Evolutionary conservation across 768 basidiomycete genomes (phyloP).

Genomic region (Leccinellum rugosiceps): DNA sequence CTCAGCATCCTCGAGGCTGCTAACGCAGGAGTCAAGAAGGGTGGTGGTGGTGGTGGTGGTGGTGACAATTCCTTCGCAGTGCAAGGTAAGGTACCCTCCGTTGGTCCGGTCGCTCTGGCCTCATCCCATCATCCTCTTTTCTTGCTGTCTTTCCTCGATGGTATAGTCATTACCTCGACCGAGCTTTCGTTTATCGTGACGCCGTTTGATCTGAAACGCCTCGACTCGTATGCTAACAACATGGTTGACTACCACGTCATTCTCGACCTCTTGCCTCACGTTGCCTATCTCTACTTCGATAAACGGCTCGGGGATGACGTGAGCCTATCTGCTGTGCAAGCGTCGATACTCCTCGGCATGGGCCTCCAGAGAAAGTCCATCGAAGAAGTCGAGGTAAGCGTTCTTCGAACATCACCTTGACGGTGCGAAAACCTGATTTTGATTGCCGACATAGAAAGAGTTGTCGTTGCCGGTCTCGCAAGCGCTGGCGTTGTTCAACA

Average conservation of each 20-base stretch:
- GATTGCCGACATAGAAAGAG: constrained; percentile 52
- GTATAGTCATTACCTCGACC: constrained; percentile 18
- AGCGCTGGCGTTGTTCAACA: constrained; percentile 85
- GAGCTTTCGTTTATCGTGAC: constrained; percentile 68
- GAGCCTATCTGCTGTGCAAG: constrained; percentile 82
- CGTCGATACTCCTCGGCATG: constrained; percentile 84
- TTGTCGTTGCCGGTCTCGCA: constrained; percentile 84
- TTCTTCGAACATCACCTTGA: not conserved
- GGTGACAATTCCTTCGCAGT: constrained; percentile 25
- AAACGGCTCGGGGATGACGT: constrained; percentile 62
- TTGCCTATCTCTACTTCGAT: constrained; percentile 85
- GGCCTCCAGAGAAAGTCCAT: constrained; percentile 87
- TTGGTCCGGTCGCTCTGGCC: not conserved
- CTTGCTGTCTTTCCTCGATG: not conserved
- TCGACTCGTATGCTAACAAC: constrained; percentile 94
- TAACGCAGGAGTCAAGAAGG: constrained; percentile 54
- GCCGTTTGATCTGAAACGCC: constrained; percentile 93
- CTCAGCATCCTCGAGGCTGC: constrained; percentile 87
- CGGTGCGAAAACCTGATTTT: not conserved
- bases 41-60: constrained; percentile 36
- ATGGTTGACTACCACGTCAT: constrained; percentile 97
- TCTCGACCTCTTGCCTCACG: constrained; percentile 81
- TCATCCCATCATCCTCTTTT: no score
- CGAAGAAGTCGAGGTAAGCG: constrained; percentile 80
- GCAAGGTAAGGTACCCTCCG: constrained; percentile 16